A percentile compares a stretch with the other conserved stretches of the same genome.
These are phyloP conservation scores for Diplosphaera chodatii DNA, from an alignment of 139 green algal species.

Conservation along the genomic window DNA sequence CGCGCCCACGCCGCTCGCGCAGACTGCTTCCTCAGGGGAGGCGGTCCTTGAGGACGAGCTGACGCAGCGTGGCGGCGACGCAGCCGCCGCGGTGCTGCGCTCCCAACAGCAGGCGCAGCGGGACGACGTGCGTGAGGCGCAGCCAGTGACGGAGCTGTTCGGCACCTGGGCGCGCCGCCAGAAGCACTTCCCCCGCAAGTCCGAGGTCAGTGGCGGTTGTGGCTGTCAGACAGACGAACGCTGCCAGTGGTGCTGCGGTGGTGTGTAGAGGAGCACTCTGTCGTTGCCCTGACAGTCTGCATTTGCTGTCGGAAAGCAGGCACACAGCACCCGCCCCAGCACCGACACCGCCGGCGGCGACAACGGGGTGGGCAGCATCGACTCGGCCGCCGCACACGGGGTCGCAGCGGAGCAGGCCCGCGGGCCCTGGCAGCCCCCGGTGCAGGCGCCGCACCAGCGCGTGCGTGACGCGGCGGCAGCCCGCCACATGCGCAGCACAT, in stretches of 20 bases:
- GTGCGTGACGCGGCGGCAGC: neutral
- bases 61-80: neutral
- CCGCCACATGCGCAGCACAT: too few species aligned
- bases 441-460: neutral
- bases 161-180: slow-evolving; percentile 10
- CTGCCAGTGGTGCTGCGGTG: too few species aligned
- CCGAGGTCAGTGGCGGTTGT: too few species aligned
- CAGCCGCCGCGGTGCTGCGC: neutral
- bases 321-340: neutral
- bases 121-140: neutral
- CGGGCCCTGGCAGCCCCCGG: too few species aligned
- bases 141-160: neutral
- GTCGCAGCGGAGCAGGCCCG: neutral
- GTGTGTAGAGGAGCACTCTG: too few species aligned
- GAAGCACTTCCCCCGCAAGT: neutral
- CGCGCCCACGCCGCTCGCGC: neutral
- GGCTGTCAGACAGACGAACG: too few species aligned
- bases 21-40: neutral
- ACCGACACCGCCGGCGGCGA: neutral
- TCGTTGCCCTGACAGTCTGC: too few species aligned
- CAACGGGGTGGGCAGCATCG: neutral
- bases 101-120: neutral
- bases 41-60: neutral
- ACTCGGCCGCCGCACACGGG: neutral
- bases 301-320: too few species aligned